phyloP scores from a whole-genome alignment of 176 grass and related monocot species.

The Oryza rufipogon region DNA sequence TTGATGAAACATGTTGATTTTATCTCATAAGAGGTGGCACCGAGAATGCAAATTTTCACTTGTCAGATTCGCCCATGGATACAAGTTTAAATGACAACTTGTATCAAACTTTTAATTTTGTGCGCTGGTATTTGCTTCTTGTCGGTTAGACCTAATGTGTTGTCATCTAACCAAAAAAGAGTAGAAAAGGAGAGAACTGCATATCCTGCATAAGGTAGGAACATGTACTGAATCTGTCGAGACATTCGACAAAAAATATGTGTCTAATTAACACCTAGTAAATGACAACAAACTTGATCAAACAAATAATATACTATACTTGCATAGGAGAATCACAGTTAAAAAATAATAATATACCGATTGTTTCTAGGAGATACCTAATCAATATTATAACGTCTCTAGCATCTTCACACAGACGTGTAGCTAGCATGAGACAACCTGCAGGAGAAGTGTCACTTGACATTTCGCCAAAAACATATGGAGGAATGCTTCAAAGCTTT shows the following conservation, averaged over 20 bases:
- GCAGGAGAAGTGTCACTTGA: slow-evolving; percentile 28
- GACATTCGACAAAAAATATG: neutral
- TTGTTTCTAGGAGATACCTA: slow-evolving; percentile 14
- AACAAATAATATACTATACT: neutral
- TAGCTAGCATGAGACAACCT: neutral
- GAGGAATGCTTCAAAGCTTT: slow-evolving; percentile 33
- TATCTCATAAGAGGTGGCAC: neutral
- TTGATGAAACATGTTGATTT: neutral
- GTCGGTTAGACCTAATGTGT: slow-evolving; percentile 11
- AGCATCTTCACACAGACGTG: neutral
- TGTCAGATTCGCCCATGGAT: neutral
- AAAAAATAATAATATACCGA: slow-evolving; percentile 5
- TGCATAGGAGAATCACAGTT: neutral
- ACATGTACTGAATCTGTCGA: neutral
- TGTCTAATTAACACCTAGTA: neutral
- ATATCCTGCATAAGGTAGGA: neutral
- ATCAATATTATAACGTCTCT: slow-evolving; percentile 17
- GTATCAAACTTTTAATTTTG: neutral
- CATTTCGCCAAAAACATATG: slow-evolving; percentile 33
- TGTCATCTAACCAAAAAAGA: neutral
- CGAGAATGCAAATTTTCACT: neutral
- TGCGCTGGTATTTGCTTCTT: neutral
- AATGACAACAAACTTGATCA: slow-evolving; percentile 24
- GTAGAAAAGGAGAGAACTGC: neutral
- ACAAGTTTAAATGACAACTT: neutral